Evolutionary conservation across 345 rosid genomes (phyloP), one percentile per base, ranked within the genome.

Genomic region (Lagerstroemia speciosa): DNA sequence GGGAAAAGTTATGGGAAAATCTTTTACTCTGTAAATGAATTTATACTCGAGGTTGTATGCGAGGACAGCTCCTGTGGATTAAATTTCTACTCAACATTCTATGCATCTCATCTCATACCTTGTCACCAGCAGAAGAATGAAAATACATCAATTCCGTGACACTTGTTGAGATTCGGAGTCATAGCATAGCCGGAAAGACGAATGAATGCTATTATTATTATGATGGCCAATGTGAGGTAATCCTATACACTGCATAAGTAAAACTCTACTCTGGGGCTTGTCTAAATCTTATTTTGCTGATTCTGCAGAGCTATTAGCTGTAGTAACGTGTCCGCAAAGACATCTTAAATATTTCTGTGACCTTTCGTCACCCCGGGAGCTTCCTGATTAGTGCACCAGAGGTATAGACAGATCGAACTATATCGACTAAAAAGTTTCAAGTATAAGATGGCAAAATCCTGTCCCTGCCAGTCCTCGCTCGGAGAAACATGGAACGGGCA

Each of bases 401-500:
- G 61, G 61, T 31, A 22, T 19, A 48, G 55, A 24, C 22, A 24
- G 61, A 26, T 55, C 61, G 15, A 6, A 55, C 8, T 22, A 55
- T 55, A 48, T 26, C 24, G 24, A 8, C 24, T 55, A 6, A 55
- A 24, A 36, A 5, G 29, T 55, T 55, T 36, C 68, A 66, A 67
- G 15, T 71, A 78, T 73, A 72, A 27, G 38, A 77, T 78, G 75
- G 32, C 69, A 43, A 67, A 62, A 72, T 53, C 68, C 66, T 34
- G 29, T 58, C 63, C 63, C 34, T 27, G 33, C 63, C 12, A 58
- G 46, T 58, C 34, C 63, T 58, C 34, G 30, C 63, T 58, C 8
- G 63, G 63, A 58, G 63, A 27, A 14, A 58, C 79, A 70, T 48
- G 71, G 72, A 68, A 29, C 48, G 71, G 62, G 71, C 75, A 45